Base-by-base conservation (phyloP, 257 asterid species). In the Lithospermum erythrorhizon region DNA sequence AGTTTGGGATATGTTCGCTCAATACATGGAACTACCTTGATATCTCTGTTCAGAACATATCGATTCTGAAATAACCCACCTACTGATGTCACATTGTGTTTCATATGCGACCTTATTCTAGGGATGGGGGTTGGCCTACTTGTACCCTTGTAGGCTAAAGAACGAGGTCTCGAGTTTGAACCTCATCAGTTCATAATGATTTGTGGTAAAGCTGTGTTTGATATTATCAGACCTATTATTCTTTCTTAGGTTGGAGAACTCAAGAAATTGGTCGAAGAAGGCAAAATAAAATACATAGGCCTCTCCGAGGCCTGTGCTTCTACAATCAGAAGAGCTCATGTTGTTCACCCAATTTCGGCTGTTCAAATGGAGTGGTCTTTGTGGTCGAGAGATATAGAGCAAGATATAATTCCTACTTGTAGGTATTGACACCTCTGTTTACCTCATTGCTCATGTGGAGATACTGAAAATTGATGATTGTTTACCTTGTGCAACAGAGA, bases 271-370 rank as follows among this genome's bases (percentile, higher is more conserved):
- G 65, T 69, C 58, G 69, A 69, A 51, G 74, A 70, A 65, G 74
- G 70, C 2, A 70, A 70, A 59, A 24, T 70, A 18, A 70, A 70
- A 57, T 41, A 64, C 14, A 49, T 70, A 51, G 74, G 74, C 58
- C 65, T 70, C n/a, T 70, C 74, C 8, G 74, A 70, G 65, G 70
- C 74, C 9, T 63, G 41, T 22, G 61, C 74, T 21, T 70, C 74
- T 9, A 70, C 75, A 53, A 70, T 64, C 41, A 59, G 70, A 70
- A 70, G 75, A 61, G 75, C 75, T 21, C 75, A 70, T 53, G 58
- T 62, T 19, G 67, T 70, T 59, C 70, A 70, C 65, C 75, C 75
- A 22, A 18, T 70, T 53, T 59, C 70, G 47, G 75, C 66, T 52
- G 70, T 70, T 19, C 70, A 64, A 59, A 64, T 37, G 58, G 75